Evolutionary conservation across 768 basidiomycete species (phyloP), one percentile per base, ranked within the genome.

Genomic region (Suillus weaverae): DNA sequence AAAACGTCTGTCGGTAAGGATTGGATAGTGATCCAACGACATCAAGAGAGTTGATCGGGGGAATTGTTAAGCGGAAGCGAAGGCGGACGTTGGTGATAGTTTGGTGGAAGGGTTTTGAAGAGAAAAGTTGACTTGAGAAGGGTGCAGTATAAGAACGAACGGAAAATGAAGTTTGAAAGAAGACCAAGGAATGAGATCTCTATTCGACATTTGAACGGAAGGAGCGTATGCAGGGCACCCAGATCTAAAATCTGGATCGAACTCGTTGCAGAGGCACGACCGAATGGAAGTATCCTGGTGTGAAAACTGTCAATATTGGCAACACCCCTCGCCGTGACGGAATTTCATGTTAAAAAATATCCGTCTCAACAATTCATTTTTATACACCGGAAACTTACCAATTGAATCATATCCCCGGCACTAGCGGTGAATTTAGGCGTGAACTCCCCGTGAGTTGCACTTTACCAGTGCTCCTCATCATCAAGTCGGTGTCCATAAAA

Each of bases 11-110:
- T 76, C 75, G 9, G 71, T 7, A 51, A 76, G 74, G n/a, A 76
- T 46, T 59, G 74, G 62, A 26, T 77, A 75, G 33, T 76, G 74
- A 76, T 76, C 74, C 69, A 76, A 64, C 0, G 75, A 76, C 76
- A 76, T 75, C 61, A 35, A 41, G 33, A 33, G 62, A 53, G n/a
- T 48, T 48, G 64, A 71, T 66, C 67, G 63, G 61, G n/a, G 48
- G 59, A 38, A 59, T 35, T 35, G 3, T 22, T 16, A 50, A 46
- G 48, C 61, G 60, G 39, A 51, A 54, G 50, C 20, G 38, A 36
- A 55, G 55, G 32, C 7, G n/a, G n/a, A n/a, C n/a, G n/a, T n/a
- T n/a, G n/a, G n/a, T n/a, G n/a, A n/a, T n/a, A n/a, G n/a, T n/a
- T n/a, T 14, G 35, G 39, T 57, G 20, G 33, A 39, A 35, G 35